Evolutionary conservation across 169 alveolate genomes (phyloP).

Genomic region (Cyclospora cayetanensis): DNA sequence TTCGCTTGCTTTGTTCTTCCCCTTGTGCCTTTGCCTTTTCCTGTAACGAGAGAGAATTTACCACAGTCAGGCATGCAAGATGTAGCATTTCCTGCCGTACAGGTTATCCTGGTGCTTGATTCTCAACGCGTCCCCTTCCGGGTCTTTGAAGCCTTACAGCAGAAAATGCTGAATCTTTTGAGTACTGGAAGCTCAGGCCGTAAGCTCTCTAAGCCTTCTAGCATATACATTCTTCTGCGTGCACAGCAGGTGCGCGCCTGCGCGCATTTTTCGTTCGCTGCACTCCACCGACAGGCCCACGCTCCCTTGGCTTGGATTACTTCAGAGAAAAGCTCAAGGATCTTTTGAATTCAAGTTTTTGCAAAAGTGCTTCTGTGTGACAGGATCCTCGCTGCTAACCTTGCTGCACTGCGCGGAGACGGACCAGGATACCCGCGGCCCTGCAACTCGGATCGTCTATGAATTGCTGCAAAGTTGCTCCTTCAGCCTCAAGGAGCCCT

Average conservation of each 20-base stretch:
- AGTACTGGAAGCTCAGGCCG: not conserved
- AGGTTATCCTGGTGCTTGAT: slow-evolving; percentile 30
- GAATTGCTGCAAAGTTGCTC: not conserved
- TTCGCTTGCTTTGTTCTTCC: not conserved
- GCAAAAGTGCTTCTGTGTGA: not conserved
- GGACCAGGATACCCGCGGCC: not conserved
- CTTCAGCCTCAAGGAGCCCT: not conserved
- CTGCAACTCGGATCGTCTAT: not conserved
- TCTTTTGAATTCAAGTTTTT: no score
- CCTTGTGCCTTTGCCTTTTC: not conserved
- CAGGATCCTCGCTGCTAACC: not conserved
- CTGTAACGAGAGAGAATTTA: no score
- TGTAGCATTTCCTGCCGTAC: not conserved
- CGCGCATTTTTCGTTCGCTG: no score
- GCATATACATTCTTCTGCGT: no score
- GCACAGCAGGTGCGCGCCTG: no score
- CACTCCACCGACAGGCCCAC: no score
- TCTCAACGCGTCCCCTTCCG: not conserved
- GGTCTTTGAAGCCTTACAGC: not conserved
- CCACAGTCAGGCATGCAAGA: no score
- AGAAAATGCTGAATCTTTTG: not conserved
- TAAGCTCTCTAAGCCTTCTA: not conserved
- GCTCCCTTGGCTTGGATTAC: no score
- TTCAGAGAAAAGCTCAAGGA: no score
- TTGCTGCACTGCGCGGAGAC: not conserved